A percentile compares a stretch with the other conserved stretches of the same genome.
phyloP scores from a whole-genome alignment of 306 rosid species.

The Calophaca sinica region DNA sequence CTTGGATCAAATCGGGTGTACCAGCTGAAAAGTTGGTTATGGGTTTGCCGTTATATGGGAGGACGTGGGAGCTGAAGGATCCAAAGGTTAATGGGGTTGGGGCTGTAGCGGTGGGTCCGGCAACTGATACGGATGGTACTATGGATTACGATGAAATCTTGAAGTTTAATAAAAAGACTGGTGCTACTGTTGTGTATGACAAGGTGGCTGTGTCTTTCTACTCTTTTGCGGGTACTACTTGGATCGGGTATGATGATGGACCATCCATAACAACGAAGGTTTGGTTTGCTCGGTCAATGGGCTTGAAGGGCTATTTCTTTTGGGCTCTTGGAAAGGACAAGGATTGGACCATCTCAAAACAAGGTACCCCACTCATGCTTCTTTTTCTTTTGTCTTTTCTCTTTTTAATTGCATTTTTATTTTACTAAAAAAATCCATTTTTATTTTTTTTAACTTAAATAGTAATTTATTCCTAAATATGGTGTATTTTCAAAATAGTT shows the following conservation, averaged over 20 bases:
- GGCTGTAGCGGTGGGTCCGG: conserved; percentile 61
- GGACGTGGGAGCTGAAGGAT: conserved; percentile 65
- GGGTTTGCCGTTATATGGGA: conserved; percentile 78
- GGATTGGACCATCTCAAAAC: conserved; percentile 64
- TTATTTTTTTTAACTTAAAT: neutral
- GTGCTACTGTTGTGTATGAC: conserved; percentile 60
- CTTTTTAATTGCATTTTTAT: neutral
- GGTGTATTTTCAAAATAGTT: neutral
- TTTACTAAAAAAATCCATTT: neutral
- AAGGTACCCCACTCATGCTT: conserved; percentile 49
- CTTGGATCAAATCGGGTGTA: conserved; percentile 74
- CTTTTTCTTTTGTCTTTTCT: neutral
- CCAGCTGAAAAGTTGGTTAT: conserved; percentile 63
- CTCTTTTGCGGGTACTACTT: conserved; percentile 60
- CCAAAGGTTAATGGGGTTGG: conserved; percentile 56
- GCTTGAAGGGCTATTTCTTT: conserved; percentile 81
- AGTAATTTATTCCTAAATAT: too few relatives aligned
- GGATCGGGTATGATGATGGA: conserved; percentile 85
- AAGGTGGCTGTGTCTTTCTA: conserved; percentile 58
- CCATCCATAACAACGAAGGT: conserved; percentile 56
- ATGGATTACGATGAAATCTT: conserved; percentile 58
- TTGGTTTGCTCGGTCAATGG: conserved; percentile 52
- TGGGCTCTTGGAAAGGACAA: conserved; percentile 84
- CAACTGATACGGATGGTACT: conserved; percentile 56
- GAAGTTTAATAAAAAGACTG: conserved; percentile 48